phyloP scores from a whole-genome alignment of 805 yeast genomes.

The Pichia sporocuriosa region DNA sequence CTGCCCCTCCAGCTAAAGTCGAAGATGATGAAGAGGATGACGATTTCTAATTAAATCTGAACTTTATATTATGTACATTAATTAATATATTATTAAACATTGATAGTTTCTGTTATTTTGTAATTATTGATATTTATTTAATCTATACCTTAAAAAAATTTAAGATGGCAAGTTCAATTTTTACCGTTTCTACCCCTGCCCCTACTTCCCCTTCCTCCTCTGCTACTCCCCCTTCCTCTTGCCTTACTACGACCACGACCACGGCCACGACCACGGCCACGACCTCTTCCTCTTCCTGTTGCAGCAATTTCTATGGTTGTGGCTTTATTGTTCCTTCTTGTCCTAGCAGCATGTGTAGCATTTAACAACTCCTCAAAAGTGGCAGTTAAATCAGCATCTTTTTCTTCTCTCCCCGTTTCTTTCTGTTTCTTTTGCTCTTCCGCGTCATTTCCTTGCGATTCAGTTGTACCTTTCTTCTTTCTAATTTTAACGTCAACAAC shows the following conservation, averaged over 20 bases:
- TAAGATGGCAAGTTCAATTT: not conserved
- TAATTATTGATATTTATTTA: not conserved
- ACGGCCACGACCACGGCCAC: slow-evolving; percentile 3
- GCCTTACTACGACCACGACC: slow-evolving; percentile 5
- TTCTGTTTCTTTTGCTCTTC: not conserved
- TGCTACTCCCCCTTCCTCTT: slow-evolving; percentile 4
- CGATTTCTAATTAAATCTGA: slow-evolving; percentile 10
- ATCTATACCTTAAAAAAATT: not conserved
- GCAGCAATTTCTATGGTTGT: no score
- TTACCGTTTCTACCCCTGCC: not conserved
- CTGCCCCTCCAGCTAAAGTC: not conserved
- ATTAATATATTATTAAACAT: not conserved
- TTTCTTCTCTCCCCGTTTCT: not conserved
- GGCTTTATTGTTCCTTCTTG: no score
- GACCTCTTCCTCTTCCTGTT: slow-evolving; percentile 4
- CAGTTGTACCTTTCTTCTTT: not conserved
- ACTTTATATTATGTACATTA: not conserved
- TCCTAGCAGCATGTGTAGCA: not conserved
- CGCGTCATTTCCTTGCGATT: not conserved
- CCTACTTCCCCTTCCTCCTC: not conserved
- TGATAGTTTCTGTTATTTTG: not conserved
- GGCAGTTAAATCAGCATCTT: not conserved
- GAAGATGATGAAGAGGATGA: slow-evolving; percentile 17
- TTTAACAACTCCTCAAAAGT: slow-evolving; percentile 5
- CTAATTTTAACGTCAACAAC: not conserved